Base-by-base conservation (phyloP, 371 early-diverging fungal genomes). In the Saksenaea oblongispora region DNA sequence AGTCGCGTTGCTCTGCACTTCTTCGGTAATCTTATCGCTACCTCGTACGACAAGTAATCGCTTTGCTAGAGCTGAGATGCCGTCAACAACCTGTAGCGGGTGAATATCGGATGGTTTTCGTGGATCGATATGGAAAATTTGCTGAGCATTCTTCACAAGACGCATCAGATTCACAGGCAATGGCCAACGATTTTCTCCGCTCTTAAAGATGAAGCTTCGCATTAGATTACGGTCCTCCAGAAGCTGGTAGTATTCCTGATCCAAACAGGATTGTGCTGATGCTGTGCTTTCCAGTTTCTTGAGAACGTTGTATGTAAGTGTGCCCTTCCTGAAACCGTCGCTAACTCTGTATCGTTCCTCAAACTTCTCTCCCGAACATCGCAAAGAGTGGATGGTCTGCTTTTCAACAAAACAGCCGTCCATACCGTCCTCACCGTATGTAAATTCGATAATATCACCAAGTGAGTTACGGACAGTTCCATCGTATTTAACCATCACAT, bases 381-480 rank as follows among this genome's bases (percentile, higher is more conserved):
- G 77, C 65, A 98, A 78, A 31, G 88, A 77, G 26, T 80, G 83
- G 36, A 99, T 68, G 36, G 78, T 86, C 71, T 98, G 98, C 56
- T 76, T 85, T 84, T 99, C 99, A 28, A 99, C 89, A 61, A 79
- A 81, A 56, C 90, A 92, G 22, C 94, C 98, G 82, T 99, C 99
- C 94, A 98, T 94, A 61, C 98, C 98, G 74, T 99, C 99, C 72
- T 99, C 99, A 62, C 98, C 99, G 78, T 99, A 99, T 51, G 87
- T 87, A 80, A 98, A 98, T 79, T 99, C 96, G 24, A 98, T 84
- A 54, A 99, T 85, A 64, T 93, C 87, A 34, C 98, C 98, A 35
- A 91, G 80, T 5, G 97, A 94, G 77, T 97, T 95, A 56, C 99
- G 90, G 7, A 99, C 97, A 35, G 99, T 98, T 54, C 97, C 97